Conservation (phyloP, 2,329 filamentous ascomycete genomes). For the Clathrospora elynae region DNA sequence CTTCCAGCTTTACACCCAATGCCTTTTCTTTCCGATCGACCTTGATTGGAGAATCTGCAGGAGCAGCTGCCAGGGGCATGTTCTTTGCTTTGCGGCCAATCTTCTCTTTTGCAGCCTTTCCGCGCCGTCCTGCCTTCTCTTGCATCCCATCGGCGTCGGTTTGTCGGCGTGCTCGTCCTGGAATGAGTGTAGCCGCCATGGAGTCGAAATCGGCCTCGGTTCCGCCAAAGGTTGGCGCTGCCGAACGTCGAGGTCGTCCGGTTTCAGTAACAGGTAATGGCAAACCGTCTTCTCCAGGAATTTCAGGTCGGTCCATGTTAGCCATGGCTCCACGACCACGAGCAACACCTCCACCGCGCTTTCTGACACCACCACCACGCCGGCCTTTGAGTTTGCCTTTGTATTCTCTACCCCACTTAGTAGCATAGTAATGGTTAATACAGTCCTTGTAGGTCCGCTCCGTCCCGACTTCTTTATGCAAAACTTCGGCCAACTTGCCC, state of each 20-base stretch:
- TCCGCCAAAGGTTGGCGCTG: slow-evolving; percentile 74
- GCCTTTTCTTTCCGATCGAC: slow-evolving; percentile 41
- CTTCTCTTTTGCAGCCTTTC: slow-evolving; percentile 49
- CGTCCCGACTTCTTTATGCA: slow-evolving; percentile 55
- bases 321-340: slow-evolving; percentile 65
- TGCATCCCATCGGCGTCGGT: slow-evolving; percentile 40
- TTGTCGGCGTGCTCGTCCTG: slow-evolving; percentile 44
- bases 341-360: slow-evolving; percentile 45
- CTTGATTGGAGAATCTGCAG: slow-evolving; percentile 44
- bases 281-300: slow-evolving; percentile 46
- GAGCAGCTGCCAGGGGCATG: slow-evolving; percentile 48
- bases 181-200: slow-evolving; percentile 35
- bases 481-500: slow-evolving; percentile 73
- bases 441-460: slow-evolving; percentile 76
- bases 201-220: slow-evolving; percentile 66
- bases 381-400: slow-evolving; percentile 68
- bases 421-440: slow-evolving; percentile 85
- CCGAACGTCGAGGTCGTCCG: slow-evolving; percentile 57
- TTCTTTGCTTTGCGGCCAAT: slow-evolving; percentile 49
- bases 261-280: slow-evolving; percentile 53
- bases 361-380: slow-evolving; percentile 34
- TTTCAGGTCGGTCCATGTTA: slow-evolving; percentile 49
- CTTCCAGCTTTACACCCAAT: slow-evolving; percentile 42
- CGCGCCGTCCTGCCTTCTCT: slow-evolving; percentile 50
- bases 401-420: slow-evolving; percentile 74